Conservation (phyloP, 2,329 filamentous ascomycete genomes). For the Alternaria novae-zelandiae region DNA sequence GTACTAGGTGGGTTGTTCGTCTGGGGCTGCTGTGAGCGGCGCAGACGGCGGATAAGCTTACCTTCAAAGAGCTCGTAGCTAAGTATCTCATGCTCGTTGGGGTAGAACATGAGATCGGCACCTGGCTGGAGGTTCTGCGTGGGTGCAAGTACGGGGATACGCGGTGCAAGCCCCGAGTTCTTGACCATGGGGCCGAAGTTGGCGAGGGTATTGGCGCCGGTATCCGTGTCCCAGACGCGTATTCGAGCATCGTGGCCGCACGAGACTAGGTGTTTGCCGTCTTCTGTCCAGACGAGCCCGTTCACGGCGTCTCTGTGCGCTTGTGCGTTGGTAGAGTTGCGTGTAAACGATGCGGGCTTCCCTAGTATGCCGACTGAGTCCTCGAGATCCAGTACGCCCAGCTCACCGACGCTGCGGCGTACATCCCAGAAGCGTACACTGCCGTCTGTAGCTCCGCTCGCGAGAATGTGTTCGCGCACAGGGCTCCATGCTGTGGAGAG, state of each 20-base stretch:
- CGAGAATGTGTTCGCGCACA: conserved; percentile 76
- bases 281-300: conserved; percentile 81
- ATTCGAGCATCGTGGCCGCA: conserved; percentile 84
- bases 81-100: conserved; percentile 77
- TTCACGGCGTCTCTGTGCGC: conserved; percentile 87
- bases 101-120: conserved; percentile 76
- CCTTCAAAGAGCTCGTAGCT: conserved; percentile 82
- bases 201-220: conserved; percentile 83
- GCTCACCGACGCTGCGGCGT: conserved; percentile 74
- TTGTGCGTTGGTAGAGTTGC: conserved; percentile 48
- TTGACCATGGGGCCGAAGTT: conserved; percentile 84
- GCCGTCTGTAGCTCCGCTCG: conserved; percentile 84
- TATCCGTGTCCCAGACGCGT: conserved; percentile 83
- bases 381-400: conserved; percentile 83
- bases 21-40: conserved; percentile 61
- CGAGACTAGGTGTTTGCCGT: conserved; percentile 77
- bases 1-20: conserved; percentile 7
- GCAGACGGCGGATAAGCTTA: conserved; percentile 71
- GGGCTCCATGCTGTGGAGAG: conserved; percentile 81
- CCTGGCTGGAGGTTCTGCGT: conserved; percentile 61
- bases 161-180: conserved; percentile 62
- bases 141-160: conserved; percentile 63
- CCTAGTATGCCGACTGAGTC: conserved; percentile 73
- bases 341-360: conserved; percentile 49
- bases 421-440: conserved; percentile 87